phyloP scores from a whole-genome alignment of 2,329 filamentous ascomycete genomes.

The Fusarium protoensiforme region DNA sequence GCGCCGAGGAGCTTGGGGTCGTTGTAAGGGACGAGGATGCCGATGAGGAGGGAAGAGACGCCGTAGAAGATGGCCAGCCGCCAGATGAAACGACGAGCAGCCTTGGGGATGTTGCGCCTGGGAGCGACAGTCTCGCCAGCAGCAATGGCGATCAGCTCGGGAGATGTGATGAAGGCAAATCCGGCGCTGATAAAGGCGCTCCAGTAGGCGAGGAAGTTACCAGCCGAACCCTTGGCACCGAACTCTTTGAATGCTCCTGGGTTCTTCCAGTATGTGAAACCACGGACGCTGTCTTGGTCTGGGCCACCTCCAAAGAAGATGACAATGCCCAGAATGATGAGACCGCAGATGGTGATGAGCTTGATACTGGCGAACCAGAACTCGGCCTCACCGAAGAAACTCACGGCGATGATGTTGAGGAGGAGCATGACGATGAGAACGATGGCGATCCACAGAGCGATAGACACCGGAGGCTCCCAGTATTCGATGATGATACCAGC shows the following conservation, averaged over 20 bases:
- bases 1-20: conserved; percentile 65
- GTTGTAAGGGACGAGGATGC: conserved; percentile 15
- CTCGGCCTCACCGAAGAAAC: conserved; percentile 69
- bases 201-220: conserved; percentile 70
- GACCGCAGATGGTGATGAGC: conserved; percentile 66
- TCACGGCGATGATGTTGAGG: conserved; percentile 68
- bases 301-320: conserved; percentile 67
- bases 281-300: conserved; percentile 55
- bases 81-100: conserved; percentile 44
- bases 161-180: conserved; percentile 46
- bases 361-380: conserved; percentile 72
- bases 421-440: conserved; percentile 64
- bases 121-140: conserved; percentile 49
- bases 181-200: conserved; percentile 66
- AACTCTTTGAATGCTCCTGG: conserved; percentile 62
- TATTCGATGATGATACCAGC: conserved; percentile 69
- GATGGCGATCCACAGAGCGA: conserved; percentile 70
- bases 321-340: conserved; percentile 59
- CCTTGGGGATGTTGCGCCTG: conserved; percentile 45
- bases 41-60: conserved; percentile 23
- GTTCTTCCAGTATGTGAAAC: conserved; percentile 53
- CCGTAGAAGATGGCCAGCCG: conserved; percentile 46
- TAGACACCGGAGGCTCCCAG: conserved; percentile 64
- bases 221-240: conserved; percentile 56
- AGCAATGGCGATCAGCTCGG: conserved; percentile 44